Conservation (phyloP, 805 yeast genomes). For the Pichia rugopelliculosa region DNA sequence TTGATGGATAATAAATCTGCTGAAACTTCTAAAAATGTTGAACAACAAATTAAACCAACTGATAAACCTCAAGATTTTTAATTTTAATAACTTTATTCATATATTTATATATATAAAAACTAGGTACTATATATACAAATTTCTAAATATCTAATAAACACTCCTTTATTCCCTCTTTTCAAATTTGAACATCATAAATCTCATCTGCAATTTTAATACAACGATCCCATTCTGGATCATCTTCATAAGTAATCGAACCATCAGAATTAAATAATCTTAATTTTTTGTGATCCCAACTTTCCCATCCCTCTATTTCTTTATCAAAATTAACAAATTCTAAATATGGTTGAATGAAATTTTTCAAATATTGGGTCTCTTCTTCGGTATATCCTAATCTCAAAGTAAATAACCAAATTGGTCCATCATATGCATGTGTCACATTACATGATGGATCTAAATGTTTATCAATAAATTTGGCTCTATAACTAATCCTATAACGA, state of each 20-base stretch:
- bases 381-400: constrained; percentile 21
- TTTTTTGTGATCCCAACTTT: constrained; percentile 18
- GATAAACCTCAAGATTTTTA: constrained; percentile 10
- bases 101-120: too few relatives aligned
- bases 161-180: neutral
- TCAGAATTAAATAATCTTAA: constrained; percentile 24
- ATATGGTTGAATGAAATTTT: constrained; percentile 26
- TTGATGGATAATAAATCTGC: constrained; percentile 56
- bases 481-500: constrained; percentile 27
- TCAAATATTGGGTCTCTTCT: constrained; percentile 25
- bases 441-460: constrained; percentile 17
- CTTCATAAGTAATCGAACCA: constrained; percentile 23
- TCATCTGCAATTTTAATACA: constrained; percentile 28
- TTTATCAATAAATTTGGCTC: constrained; percentile 18
- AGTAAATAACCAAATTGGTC: constrained; percentile 29
- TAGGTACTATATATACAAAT: too few relatives aligned
- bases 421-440: constrained; percentile 33
- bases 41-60: constrained; percentile 12
- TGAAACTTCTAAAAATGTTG: constrained; percentile 9
- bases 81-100: neutral
- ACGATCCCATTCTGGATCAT: constrained; percentile 32
- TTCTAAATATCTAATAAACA: neutral
- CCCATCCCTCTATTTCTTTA: constrained; percentile 24
- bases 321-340: constrained; percentile 24
- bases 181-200: constrained; percentile 14